Evolutionary conservation across 164 flowering plant species (phyloP), one percentile per base, ranked within the genome.

Genomic region (Magnolia changhungtana): DNA sequence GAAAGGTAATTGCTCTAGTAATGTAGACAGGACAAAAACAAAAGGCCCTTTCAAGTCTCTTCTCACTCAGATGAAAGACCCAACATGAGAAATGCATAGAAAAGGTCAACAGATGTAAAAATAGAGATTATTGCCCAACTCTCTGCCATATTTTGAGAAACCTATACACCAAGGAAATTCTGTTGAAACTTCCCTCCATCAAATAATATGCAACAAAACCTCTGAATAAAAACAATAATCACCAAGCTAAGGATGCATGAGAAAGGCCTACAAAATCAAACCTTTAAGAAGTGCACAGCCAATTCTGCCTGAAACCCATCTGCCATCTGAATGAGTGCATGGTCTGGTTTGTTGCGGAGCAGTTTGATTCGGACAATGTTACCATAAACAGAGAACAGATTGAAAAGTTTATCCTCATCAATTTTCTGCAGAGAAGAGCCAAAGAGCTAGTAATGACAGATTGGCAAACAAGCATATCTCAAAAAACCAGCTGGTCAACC

Each of bases 291-390:
- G 83, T 96, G 92, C 6, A 96, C 98, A 20, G 98, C 98, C 88
- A 96, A 77, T 78, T 96, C 99, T 69, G 99, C 97, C 85, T 96
- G 99, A 74, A 96, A 94, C 14, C 98, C 99, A 87, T 96, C 98
- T 50, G 92, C 92, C 98, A 96, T 90, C 86, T 96, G 94, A 69
- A 96, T 88, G 49, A 96, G 90, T 13, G 98, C 99, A 87, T 96
- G 99, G 80, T 96, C 99, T 19, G 98, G 99, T 78, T 94, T 96
- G 77, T 89, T 94, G 4, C 90, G 97, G 50, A 96, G 97, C 80
- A 94, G 82, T 84, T 94, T 94, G 76, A 96, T 90, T 78, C 99
- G 88, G 67, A 88, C 88, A 79, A 94, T 96, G 83, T 96, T 96
- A 29, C 99, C 99, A 80, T 94, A 96, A 21, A 96, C 81, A 18